Base-by-base conservation (phyloP, 306 rosid species). In the Rosa rugosa region DNA sequence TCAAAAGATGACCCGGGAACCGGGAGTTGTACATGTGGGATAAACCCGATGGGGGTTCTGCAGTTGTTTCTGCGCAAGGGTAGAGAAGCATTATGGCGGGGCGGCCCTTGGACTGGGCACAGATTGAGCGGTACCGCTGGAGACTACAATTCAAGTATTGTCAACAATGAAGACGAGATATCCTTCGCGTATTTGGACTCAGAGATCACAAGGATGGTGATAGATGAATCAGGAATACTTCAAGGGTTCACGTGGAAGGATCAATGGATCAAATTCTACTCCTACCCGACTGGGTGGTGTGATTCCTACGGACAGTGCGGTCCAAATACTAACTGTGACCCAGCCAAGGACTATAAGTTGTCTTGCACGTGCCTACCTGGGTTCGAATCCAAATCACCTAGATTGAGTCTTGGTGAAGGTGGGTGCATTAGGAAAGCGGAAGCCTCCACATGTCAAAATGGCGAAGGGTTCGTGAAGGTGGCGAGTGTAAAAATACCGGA, bases 341-440 rank as follows among this genome's bases (percentile, higher is more conserved):
- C 86, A 6, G 22, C 68, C 0, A 56, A 70, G n/a, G 12, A 40
- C 5, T 79, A 77, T 0, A 22, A 49, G 5, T 83, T 75, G 22
- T 51, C 20, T 71, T 91, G 97, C 69, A 12, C 76, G 4, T 91
- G 93, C 59, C 36, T 89, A 4, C 93, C 89, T 0, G 92, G 97
- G 4, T 86, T 83, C 77, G 86, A 89, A 65, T 90, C 93, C 25
- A 79, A 40, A 49, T 65, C 53, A 0, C 40, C 82, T 89, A 25
- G 51, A 38, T 10, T 85, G 6, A 73, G 81, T 67, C 87, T 81
- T 31, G 72, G 78, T 27, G 71, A 85, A 16, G 83, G 73, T 20
- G 97, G 93, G 16, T 91, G 97, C 36, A 67, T 81, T 38, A 27
- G 31, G 31, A 27, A 27, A 27, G 31, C 31, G 31, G 31, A 27